Base-by-base conservation (phyloP, 345 rosid genomes). In the Angophora floribunda region DNA sequence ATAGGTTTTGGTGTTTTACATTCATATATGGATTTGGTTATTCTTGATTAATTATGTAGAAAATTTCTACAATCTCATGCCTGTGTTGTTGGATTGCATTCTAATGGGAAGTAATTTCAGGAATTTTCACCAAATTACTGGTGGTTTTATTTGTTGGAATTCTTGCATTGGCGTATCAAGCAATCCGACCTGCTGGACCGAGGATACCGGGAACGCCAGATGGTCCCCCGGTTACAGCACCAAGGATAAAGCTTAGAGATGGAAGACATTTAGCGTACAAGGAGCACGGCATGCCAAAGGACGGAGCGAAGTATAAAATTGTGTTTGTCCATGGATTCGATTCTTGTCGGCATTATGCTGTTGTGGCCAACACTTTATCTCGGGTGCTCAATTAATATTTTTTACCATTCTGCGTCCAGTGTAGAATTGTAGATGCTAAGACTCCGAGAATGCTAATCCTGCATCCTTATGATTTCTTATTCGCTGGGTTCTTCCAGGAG, bases 211-310 rank as follows among this genome's bases (percentile, higher is more conserved):
- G 95, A 57, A 90, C 94, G 86, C 92, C 90, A 13, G 87, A 80
- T 85, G 95, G 96, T 17, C 95, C 94, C 30, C 86, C 91, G 11
- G n/a, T 95, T 26, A 93, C 94, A 75, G 94, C 92, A 28, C 90
- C 95, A 2, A 93, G 97, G 89, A 92, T 93, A 86, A 91, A 91
- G 90, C 94, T 95, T 2, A 89, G 93, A 92, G 95, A 94, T 88
- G 95, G 97, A 87, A 95, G 97, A 79, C 90, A 93, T 82, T 89
- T 95, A 32, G 94, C 95, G 41, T 93, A 93, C 88, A 91, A 87
- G 89, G 97, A 95, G 36, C 86, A 92, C 28, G 96, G 97, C 86
- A 90, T 92, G 75, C 94, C 94, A 1, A 93, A 85, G 91, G 91
- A 92, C 36, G 52, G 44, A 32, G 95, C 97, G 87, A 91, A 89